A percentile compares a stretch with the other conserved stretches of the same genome.
phyloP scores from a whole-genome alignment of 371 early-diverging fungal genomes.

The Blyttiomyces sp. region DNA sequence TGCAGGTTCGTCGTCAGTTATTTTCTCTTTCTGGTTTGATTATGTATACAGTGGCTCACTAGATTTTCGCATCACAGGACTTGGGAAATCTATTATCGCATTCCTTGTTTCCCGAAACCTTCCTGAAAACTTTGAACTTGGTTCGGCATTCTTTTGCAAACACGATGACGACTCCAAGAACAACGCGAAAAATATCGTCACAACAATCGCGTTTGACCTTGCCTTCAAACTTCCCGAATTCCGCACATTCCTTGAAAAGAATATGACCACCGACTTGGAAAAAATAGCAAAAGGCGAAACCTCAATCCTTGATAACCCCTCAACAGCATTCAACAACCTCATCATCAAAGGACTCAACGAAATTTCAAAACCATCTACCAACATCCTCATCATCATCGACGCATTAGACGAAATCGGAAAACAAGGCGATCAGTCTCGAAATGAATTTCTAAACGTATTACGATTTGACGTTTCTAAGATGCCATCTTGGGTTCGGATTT shows the following conservation, averaged over 20 bases:
- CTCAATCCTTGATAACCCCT: neutral
- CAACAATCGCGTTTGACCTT: conserved; percentile 16
- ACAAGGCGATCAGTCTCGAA: neutral
- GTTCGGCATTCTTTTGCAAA: conserved; percentile 6
- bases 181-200: conserved; percentile 9
- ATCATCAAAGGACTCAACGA: conserved; percentile 5
- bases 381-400: conserved; percentile 4
- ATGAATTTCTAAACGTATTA: neutral
- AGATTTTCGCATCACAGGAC: no score
- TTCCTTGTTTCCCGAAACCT: neutral
- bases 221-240: neutral
- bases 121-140: neutral
- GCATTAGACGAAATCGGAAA: conserved; percentile 4
- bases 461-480: neutral
- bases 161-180: conserved; percentile 4
- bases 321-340: conserved; percentile 2
- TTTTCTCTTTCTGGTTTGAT: no score
- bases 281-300: neutral
- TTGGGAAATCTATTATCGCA: conserved; percentile 12
- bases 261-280: neutral
- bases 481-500: conserved; percentile 1
- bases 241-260: neutral
- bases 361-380: neutral
- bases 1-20: no score
- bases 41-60: no score